Base-by-base conservation (phyloP, 2,329 filamentous ascomycete species). In the Fusarium acutatum region DNA sequence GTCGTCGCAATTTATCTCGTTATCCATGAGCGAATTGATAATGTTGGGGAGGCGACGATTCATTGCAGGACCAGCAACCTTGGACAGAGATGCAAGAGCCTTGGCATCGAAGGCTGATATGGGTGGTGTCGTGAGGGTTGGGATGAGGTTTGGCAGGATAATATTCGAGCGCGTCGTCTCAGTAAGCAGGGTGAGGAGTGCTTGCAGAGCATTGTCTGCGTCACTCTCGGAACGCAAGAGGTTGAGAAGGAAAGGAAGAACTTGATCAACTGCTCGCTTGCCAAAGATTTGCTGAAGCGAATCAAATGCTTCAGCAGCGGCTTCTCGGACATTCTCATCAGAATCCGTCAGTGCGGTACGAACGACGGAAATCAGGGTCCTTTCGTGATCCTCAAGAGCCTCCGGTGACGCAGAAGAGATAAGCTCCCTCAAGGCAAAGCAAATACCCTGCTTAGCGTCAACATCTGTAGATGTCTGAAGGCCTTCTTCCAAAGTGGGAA, bases 291-390 rank as follows among this genome's bases (percentile, higher is more conserved):
- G 93, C 82, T 99, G 96, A 66, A 99, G 84, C 38, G 95, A 94
- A 82, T 99, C 96, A 79, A 99, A 99, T 5, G 96, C 96, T 83
- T 99, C 96, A 28, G 97, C 96, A 32, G 97, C 96, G 65, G 96
- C 94, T 82, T 99, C 96, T 81, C 96, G 89, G 54, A 99, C 97
- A 67, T 97, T 94, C 70, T 91, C 90, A 79, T 98, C 93, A 17
- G 91, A 91, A 82, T 99, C 97, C 54, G 95, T 97, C 61, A 99
- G 88, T 32, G 96, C 96, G 50, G 94, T 95, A 59, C 96, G 93
- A 53, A 99, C 94, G 64, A 98, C 96, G 22, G 95, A 95, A 74
- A 98, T 97, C 69, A 99, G 90, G 7, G 93, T 95, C 87, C 96
- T 96, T 81, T 99, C 96, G 80, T 98, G 95, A 72, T 97, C 95